phyloP scores from a whole-genome alignment of 352 stramenopile species.

The Globisporangium camurandrum region DNA sequence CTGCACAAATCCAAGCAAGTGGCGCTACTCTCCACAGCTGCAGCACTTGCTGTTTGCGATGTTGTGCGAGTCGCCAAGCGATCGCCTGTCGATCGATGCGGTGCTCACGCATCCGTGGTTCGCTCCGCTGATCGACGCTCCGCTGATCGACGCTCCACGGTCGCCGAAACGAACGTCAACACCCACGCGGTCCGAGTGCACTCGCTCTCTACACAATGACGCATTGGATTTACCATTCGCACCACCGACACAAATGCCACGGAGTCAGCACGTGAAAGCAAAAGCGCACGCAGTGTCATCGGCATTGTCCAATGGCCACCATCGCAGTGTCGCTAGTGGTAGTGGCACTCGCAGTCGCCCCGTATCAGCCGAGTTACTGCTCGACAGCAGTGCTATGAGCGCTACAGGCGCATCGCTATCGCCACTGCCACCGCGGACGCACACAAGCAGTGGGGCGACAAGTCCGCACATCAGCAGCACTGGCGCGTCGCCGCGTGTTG shows the following conservation, averaged over 20 bases:
- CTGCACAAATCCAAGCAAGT: conserved; percentile 27
- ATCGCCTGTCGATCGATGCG: conserved; percentile 36
- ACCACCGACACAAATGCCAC: not conserved
- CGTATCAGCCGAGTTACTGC: conserved; percentile 9
- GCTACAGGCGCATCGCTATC: not conserved
- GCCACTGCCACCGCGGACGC: no score
- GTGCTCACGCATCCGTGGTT: conserved; percentile 51
- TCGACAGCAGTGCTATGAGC: not conserved
- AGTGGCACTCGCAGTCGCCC: not conserved
- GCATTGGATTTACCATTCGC: no score
- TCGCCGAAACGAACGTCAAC: not conserved
- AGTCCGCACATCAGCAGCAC: no score
- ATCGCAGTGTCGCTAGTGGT: no score
- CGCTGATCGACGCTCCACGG: not conserved
- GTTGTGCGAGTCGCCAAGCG: conserved; percentile 25
- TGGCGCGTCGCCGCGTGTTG: conserved; percentile 4
- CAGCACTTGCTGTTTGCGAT: conserved; percentile 34
- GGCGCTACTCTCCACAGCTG: conserved; percentile 39
- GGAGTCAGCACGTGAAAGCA: no score
- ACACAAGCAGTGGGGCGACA: no score
- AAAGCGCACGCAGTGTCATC: no score
- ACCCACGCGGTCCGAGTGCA: no score
- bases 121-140: conserved; percentile 1
- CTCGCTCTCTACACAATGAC: no score
- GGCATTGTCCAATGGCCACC: no score